phyloP scores from a whole-genome alignment of 768 basidiomycete species.

The Russula brevipes region DNA sequence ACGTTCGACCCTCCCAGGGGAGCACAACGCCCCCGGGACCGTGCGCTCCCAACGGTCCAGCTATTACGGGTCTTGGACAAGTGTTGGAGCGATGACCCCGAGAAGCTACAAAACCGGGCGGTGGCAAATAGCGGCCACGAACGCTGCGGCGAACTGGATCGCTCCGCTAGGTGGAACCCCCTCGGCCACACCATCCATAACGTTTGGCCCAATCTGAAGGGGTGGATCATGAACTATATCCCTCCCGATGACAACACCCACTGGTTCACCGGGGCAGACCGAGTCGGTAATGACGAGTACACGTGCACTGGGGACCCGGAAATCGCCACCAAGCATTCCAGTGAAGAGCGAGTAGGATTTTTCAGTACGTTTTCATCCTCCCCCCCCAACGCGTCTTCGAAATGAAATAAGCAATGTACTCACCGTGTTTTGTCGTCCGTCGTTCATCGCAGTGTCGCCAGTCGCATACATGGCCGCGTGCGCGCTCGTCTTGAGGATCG shows the following conservation, averaged over 20 bases:
- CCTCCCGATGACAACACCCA: neutral
- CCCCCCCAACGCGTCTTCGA: too few relatives aligned
- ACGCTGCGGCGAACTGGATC: neutral
- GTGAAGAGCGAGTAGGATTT: neutral
- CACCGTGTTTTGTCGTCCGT: too few relatives aligned
- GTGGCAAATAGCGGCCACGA: neutral
- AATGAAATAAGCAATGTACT: too few relatives aligned
- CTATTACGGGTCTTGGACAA: neutral
- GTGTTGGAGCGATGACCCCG: neutral
- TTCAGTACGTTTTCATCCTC: neutral
- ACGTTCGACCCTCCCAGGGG: neutral
- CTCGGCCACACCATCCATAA: neutral
- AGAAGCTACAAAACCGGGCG: neutral
- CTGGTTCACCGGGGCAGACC: neutral
- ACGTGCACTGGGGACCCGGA: neutral
- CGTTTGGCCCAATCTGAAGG: neutral
- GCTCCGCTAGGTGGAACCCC: neutral
- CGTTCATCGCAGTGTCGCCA: too few relatives aligned
- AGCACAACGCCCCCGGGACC: neutral
- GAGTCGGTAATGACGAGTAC: neutral
- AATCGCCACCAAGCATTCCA: neutral
- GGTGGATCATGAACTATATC: slow-evolving; percentile 12
- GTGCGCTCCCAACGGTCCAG: neutral
- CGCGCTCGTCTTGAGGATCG: neutral
- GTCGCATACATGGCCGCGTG: neutral